A percentile compares a stretch with the other conserved stretches of the same genome.
Conservation (phyloP, 306 rosid genomes). For the Vigna unguiculata region DNA sequence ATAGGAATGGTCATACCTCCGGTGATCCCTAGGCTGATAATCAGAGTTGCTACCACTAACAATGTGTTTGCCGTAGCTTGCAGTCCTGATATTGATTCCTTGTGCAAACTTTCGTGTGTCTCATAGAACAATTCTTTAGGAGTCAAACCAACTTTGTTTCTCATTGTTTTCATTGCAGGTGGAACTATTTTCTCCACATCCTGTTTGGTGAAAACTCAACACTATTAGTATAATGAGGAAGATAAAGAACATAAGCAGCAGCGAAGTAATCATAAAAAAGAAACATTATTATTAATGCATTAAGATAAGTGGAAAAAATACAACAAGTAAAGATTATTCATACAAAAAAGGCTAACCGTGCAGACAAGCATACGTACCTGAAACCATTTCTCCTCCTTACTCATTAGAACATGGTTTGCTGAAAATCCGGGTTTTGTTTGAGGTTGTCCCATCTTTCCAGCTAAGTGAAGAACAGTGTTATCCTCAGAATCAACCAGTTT, state of each 20-base stretch:
- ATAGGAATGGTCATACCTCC: not conserved
- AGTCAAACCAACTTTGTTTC: not conserved
- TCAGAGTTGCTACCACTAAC: not conserved
- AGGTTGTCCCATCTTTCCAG: not conserved
- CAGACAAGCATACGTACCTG: not conserved
- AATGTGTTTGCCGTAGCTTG: not conserved
- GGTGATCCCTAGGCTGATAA: not conserved
- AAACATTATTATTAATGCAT: not conserved
- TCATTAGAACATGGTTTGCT: not conserved
- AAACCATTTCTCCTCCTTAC: constrained; percentile 24
- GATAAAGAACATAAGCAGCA: not conserved
- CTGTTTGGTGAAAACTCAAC: not conserved
- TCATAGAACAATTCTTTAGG: not conserved
- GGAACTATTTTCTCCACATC: constrained; percentile 2
- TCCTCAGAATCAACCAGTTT: not conserved
- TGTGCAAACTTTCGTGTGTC: not conserved
- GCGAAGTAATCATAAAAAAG: not conserved
- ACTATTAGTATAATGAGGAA: not conserved
- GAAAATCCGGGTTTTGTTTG: constrained; percentile 2
- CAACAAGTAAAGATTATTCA: not conserved
- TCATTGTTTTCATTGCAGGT: not conserved
- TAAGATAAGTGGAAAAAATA: not conserved
- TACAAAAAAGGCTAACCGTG: not conserved
- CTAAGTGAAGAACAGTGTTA: constrained; percentile 38
- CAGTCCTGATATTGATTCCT: not conserved